phyloP scores from a whole-genome alignment of 306 rosid genomes.

The Cicer bijugum region DNA sequence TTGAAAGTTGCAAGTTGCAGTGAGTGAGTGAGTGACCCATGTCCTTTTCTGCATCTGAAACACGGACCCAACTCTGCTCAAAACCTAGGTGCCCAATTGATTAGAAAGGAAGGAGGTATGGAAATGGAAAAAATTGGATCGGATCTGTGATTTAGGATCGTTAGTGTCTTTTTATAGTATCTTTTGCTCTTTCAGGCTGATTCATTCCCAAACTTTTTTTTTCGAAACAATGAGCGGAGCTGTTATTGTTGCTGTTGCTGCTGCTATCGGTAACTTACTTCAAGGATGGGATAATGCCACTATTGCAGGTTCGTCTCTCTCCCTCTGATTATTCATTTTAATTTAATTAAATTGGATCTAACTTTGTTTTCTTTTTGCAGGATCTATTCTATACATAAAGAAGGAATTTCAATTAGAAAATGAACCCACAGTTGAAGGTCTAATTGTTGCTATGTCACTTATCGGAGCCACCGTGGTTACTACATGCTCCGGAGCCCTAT shows the following conservation, averaged over 20 bases:
- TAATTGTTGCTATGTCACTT: conserved; percentile 91
- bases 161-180: background rate
- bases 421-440: conserved; percentile 83
- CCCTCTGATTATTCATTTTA: background rate
- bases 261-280: conserved; percentile 79
- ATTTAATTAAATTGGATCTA: background rate
- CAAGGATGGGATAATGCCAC: conserved; percentile 99
- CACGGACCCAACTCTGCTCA: background rate
- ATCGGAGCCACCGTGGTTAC: conserved; percentile 91
- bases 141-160: conserved; percentile 16
- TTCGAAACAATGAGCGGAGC: conserved; percentile 68
- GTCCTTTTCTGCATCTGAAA: conserved; percentile 32
- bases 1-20: conserved; percentile 13
- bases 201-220: conserved; percentile 34
- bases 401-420: conserved; percentile 74
- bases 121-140: conserved; percentile 21
- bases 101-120: conserved; percentile 3
- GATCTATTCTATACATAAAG: conserved; percentile 88
- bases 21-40: conserved; percentile 41
- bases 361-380: conserved; percentile 43
- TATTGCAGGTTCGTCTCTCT: conserved; percentile 67
- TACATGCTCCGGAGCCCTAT: conserved; percentile 79
- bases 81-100: conserved; percentile 40
- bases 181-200: conserved; percentile 38
- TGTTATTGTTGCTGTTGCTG: conserved; percentile 78